Percentiles rank a stretch among this genome's conserved stretches.
Evolutionary conservation across 257 asterid genomes (phyloP).

Genomic region (Nyctanthes arbortristis): DNA sequence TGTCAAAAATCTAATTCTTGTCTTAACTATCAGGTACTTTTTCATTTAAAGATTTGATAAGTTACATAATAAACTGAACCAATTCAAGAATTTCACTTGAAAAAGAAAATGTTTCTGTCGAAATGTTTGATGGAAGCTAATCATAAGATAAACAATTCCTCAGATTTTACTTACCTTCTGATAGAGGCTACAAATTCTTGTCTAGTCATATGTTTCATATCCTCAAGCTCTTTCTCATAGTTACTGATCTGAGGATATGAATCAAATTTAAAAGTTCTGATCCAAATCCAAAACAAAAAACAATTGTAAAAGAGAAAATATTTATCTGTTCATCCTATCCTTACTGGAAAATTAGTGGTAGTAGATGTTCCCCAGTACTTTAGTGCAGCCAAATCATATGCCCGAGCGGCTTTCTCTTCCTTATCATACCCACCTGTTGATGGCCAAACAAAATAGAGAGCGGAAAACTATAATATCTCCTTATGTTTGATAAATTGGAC

Average conservation of each 20-base stretch:
- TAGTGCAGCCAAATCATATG: constrained; percentile 88
- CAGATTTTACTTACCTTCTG: constrained; percentile 51
- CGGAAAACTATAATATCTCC: neutral
- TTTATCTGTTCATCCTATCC: neutral
- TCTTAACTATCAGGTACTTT: neutral
- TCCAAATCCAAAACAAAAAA: neutral
- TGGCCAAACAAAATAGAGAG: neutral
- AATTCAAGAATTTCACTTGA: neutral
- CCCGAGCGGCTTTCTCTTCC: constrained; percentile 96
- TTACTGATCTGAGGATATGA: constrained; percentile 59
- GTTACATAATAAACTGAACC: too few species aligned
- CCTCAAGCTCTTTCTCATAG: constrained; percentile 92
- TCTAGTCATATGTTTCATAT: constrained; percentile 92
- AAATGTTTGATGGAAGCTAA: neutral
- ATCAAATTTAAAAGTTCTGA: neutral
- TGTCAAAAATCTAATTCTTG: constrained; percentile 30
- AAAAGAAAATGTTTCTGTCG: neutral
- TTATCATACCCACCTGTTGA: constrained; percentile 89
- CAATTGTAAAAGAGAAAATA: too few species aligned
- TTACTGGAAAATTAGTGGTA: constrained; percentile 86
- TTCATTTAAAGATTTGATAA: neutral
- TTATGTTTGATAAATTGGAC: neutral
- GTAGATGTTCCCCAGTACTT: constrained; percentile 98
- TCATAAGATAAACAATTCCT: neutral
- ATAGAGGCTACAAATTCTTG: constrained; percentile 96